Percentiles rank a stretch among this genome's conserved stretches.
These are phyloP conservation scores for Barbarea vulgaris DNA, from an alignment of 345 rosid genomes.

Conservation along the genomic window DNA sequence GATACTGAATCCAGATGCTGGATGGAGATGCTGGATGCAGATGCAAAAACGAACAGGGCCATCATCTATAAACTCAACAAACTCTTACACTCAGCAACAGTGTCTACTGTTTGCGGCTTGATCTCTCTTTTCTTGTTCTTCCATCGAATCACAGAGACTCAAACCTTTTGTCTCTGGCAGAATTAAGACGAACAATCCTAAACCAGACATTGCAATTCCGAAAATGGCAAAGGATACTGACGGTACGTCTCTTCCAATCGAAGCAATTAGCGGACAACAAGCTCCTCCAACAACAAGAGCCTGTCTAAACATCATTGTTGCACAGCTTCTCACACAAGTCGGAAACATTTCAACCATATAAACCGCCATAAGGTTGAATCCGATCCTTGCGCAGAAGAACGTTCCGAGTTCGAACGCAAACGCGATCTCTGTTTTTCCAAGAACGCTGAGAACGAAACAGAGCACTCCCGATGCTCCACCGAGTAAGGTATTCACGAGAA, in stretches of 20 bases:
- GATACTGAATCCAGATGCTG: too few species aligned
- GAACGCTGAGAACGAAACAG: constrained; percentile 32
- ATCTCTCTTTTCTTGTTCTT: constrained; percentile 44
- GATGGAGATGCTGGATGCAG: too few species aligned
- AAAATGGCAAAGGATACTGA: constrained; percentile 41
- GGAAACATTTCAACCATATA: constrained; percentile 58
- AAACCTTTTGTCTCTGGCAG: constrained; percentile 46
- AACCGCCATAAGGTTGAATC: constrained; percentile 47
- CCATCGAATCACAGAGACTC: constrained; percentile 44
- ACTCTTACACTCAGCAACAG: not conserved
- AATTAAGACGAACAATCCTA: constrained; percentile 37
- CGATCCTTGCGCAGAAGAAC: constrained; percentile 51
- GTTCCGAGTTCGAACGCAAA: constrained; percentile 53
- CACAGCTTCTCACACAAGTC: constrained; percentile 52
- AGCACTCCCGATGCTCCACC: constrained; percentile 47
- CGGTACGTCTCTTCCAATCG: constrained; percentile 35
- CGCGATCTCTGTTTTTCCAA: not conserved
- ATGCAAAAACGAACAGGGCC: too few species aligned
- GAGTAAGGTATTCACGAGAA: constrained; percentile 34
- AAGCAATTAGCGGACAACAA: constrained; percentile 43
- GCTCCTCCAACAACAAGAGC: constrained; percentile 42
- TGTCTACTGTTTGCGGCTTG: constrained; percentile 1
- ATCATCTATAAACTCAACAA: not conserved
- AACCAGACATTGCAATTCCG: constrained; percentile 30
- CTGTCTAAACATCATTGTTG: constrained; percentile 50